Evolutionary conservation across 192 early-diverging fungal species (phyloP), one percentile per base, ranked within the genome.

Genomic region (Entophlyctis luteolus): DNA sequence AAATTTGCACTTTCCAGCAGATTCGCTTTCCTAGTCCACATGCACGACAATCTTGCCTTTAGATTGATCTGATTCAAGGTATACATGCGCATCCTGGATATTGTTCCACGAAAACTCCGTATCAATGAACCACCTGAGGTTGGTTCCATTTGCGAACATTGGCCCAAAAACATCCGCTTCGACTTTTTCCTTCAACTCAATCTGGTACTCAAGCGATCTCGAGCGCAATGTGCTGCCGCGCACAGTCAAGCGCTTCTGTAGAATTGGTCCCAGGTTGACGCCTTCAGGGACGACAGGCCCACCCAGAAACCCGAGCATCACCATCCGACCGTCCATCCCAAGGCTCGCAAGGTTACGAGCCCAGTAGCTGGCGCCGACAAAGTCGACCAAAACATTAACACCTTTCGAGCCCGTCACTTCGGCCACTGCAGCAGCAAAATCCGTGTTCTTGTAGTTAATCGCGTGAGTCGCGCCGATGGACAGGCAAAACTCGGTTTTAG

Each of bases 301-400:
- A 68, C 86, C 79, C 14, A 91, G 82, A 72, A 94, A 93, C 0
- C 89, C 95, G 10, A 95, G 86, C 10, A 95, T 86, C 16, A 93
- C 77, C 34, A 95, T 78, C 31, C 92, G 88, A 0, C 89, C 94
- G 73, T 90, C 93, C 87, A 87, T 84, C 6, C 89, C 91, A 27
- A 88, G 77, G 23, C 81, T 79, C 28, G 59, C 72, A 14, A 84
- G 45, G 57, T 84, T 84, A 27, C 48, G 36, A 31, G 75, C 53
- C 68, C 72, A 77, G 70, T 82, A 69, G 37, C 57, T 48, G 3
- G 68, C 71, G 2, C 91, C 94, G 10, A 96, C 89, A 39, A 93
- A 93, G 46, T 96, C 94, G 66, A 88, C 85, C 8, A 94, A 77
- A 1, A 91, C 84, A 73, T 94, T 84, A 14, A 81, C 92, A 20